A percentile compares a stretch with the other conserved stretches of the same genome.
phyloP scores from a whole-genome alignment of 768 basidiomycete species.

The Coprinellus micaceus region DNA sequence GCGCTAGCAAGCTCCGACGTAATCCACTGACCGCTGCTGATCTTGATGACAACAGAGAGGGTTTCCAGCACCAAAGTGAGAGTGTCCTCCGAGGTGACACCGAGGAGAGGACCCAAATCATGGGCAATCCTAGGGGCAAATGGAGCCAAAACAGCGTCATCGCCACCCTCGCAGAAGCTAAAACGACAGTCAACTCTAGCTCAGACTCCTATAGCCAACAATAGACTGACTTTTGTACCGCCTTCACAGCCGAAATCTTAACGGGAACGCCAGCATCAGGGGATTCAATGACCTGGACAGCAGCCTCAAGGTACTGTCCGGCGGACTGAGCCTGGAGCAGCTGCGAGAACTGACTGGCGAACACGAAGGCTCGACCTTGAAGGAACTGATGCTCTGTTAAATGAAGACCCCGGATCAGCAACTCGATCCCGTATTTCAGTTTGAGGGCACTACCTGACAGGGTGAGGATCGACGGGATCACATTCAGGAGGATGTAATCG shows the following conservation, averaged over 20 bases:
- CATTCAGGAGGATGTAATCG: slow-evolving; percentile 65
- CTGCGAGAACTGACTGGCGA: slow-evolving; percentile 84
- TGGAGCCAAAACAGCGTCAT: slow-evolving; percentile 54
- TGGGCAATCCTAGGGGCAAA: slow-evolving; percentile 73
- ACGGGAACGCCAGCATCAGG: slow-evolving; percentile 72
- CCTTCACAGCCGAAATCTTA: slow-evolving; percentile 92
- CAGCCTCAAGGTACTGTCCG: slow-evolving; percentile 83
- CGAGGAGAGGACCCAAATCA: slow-evolving; percentile 80
- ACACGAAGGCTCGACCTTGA: slow-evolving; percentile 92
- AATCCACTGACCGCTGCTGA: slow-evolving; percentile 72
- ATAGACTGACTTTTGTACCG: slow-evolving; percentile 77
- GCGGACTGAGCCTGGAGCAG: slow-evolving; percentile 69
- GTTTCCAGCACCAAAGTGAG: slow-evolving; percentile 86
- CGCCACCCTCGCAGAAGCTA: slow-evolving; percentile 68
- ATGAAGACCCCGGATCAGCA: neutral
- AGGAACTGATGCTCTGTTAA: slow-evolving; percentile 85
- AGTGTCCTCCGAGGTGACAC: slow-evolving; percentile 80
- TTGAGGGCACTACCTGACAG: slow-evolving; percentile 51
- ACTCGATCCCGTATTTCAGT: neutral
- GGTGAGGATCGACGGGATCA: slow-evolving; percentile 73
- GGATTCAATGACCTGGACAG: slow-evolving; percentile 80
- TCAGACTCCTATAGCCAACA: neutral
- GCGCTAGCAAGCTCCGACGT: slow-evolving; percentile 61
- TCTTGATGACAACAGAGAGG: slow-evolving; percentile 71
- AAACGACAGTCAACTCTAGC: slow-evolving; percentile 9